phyloP scores from a whole-genome alignment of 495 filamentous ascomycete species.

The Neurospora terricola region DNA sequence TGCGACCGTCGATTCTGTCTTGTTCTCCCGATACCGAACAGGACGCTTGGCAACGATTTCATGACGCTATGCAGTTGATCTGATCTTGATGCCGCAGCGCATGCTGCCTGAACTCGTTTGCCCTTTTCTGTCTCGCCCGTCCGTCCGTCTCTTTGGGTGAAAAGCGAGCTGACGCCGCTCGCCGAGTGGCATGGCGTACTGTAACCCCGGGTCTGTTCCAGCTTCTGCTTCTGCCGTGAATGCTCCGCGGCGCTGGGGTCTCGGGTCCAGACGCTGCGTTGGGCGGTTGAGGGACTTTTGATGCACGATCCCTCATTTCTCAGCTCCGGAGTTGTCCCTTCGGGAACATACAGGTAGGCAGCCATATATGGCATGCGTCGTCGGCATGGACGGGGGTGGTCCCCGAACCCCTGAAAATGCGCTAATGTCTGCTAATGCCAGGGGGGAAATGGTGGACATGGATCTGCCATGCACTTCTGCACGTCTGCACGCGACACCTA shows the following conservation, averaged over 20 bases:
- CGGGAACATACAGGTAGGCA: neutral
- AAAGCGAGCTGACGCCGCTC: neutral
- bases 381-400: neutral
- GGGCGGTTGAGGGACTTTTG: neutral
- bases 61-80: neutral
- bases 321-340: neutral
- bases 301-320: neutral
- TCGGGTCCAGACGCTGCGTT: neutral
- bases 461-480: constrained; percentile 2
- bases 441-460: neutral
- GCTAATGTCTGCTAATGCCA: neutral
- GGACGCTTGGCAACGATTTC: neutral
- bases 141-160: neutral
- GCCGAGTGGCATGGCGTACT: neutral
- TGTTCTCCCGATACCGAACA: neutral
- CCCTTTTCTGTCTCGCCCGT: neutral
- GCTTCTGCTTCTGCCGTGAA: neutral
- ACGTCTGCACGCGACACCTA: constrained; percentile 3
- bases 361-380: neutral
- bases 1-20: neutral
- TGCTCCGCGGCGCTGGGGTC: neutral
- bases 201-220: neutral
- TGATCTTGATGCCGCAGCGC: neutral
- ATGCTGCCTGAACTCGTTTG: neutral
- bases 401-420: neutral